Conservation (phyloP, 441 rosid species). For the Mallotus repandus region DNA sequence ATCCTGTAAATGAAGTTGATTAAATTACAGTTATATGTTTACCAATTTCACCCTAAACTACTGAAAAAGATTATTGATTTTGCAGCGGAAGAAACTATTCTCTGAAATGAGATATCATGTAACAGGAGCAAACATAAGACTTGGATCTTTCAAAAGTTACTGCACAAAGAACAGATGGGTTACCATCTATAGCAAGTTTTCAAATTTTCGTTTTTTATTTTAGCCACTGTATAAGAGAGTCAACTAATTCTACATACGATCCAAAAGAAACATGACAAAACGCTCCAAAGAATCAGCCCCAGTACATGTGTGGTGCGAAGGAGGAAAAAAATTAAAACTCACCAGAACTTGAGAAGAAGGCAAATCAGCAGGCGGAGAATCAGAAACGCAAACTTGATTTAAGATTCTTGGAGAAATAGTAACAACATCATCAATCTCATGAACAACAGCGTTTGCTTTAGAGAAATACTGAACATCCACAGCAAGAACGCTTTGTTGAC, state of each 20-base stretch:
- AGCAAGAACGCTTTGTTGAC: conserved; percentile 47
- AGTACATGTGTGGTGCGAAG: no score
- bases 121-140: not conserved
- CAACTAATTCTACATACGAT: not conserved
- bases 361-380: conserved; percentile 38
- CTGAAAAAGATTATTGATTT: no score
- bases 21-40: no score
- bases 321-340: conserved; percentile 9
- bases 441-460: conserved; percentile 29
- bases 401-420: conserved; percentile 40
- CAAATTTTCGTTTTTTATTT: no score
- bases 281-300: not conserved
- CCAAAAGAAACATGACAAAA: not conserved
- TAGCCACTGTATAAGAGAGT: not conserved
- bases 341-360: conserved; percentile 36
- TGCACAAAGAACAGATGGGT: not conserved
- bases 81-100: not conserved
- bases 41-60: no score
- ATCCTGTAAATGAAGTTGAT: not conserved
- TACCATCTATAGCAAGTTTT: not conserved
- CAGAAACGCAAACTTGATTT: conserved; percentile 36
- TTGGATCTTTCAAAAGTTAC: not conserved
- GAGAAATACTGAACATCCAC: conserved; percentile 48
- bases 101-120: not conserved
- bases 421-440: conserved; percentile 42